Evolutionary conservation across 148 eudicot species (phyloP).

Genomic region (Rhododendron henanense): DNA sequence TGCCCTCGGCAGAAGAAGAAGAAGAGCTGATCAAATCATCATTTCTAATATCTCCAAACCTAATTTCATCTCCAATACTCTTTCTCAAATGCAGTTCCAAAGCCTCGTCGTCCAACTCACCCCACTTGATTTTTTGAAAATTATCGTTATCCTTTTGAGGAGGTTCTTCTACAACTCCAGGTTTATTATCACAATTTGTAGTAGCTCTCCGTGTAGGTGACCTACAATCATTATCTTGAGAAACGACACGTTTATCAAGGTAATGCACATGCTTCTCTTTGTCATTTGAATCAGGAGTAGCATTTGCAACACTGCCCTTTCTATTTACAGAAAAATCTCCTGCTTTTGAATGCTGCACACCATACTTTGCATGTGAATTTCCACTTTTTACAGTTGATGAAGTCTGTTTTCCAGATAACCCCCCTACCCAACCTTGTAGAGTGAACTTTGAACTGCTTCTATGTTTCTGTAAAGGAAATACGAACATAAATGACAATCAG

Average conservation of each 20-base stretch:
- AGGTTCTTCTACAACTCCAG: slow-evolving; percentile 21
- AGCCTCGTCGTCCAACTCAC: slow-evolving; percentile 63
- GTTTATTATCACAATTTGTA: slow-evolving; percentile 23
- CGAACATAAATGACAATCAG: slow-evolving; percentile 5
- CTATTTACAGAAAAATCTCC: slow-evolving; percentile 21
- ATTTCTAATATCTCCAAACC: slow-evolving; percentile 50
- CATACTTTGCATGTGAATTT: slow-evolving; percentile 27
- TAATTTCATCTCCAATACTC: slow-evolving; percentile 39
- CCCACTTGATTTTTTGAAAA: slow-evolving; percentile 60
- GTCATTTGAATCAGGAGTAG: slow-evolving; percentile 28
- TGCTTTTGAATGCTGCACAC: slow-evolving; percentile 23
- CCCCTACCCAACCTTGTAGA: slow-evolving; percentile 70
- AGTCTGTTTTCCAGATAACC: slow-evolving; percentile 48
- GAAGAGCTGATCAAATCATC: slow-evolving; percentile 30
- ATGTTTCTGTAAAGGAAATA: slow-evolving; percentile 61
- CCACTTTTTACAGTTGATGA: slow-evolving; percentile 24
- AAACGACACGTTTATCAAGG: slow-evolving; percentile 56
- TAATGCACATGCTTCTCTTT: slow-evolving; percentile 30
- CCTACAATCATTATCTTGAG: slow-evolving; percentile 26
- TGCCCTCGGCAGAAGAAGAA: slow-evolving; percentile 21
- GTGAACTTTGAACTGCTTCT: slow-evolving; percentile 79
- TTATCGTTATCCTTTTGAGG: slow-evolving; percentile 28
- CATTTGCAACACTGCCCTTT: slow-evolving; percentile 17
- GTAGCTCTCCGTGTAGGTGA: slow-evolving; percentile 19
- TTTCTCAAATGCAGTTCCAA: slow-evolving; percentile 26